Evolutionary conservation across 331 rosid species (phyloP).

Genomic region (Arachis monticola): DNA sequence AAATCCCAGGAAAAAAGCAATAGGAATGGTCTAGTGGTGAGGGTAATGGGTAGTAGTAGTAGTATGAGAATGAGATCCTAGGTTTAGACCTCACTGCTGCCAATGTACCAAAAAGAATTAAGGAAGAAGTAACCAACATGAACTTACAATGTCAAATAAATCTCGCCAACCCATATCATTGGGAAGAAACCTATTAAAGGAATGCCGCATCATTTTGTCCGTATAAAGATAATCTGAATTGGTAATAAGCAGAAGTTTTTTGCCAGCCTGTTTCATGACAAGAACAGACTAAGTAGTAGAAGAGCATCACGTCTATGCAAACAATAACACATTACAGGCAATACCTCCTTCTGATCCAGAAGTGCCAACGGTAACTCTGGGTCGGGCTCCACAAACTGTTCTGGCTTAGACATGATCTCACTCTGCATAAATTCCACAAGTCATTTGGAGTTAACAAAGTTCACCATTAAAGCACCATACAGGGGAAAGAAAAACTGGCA

Average conservation of each 20-base stretch:
- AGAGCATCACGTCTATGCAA: slow-evolving; percentile 17
- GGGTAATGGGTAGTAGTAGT: too few species aligned
- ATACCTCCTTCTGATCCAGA: slow-evolving; percentile 95
- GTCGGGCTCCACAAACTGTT: slow-evolving; percentile 92
- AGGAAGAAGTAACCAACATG: slow-evolving; percentile 10
- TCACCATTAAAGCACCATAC: not conserved
- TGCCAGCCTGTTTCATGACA: slow-evolving; percentile 80
- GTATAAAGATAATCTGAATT: slow-evolving; percentile 94
- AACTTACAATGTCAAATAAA: slow-evolving; percentile 93
- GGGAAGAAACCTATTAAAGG: slow-evolving; percentile 95
- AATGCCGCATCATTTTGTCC: slow-evolving; percentile 95
- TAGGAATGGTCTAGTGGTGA: too few species aligned
- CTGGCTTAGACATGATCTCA: slow-evolving; percentile 96
- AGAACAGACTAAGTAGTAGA: slow-evolving; percentile 39
- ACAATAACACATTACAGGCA: slow-evolving; percentile 15
- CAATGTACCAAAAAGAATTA: not conserved
- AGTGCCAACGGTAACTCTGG: slow-evolving; percentile 89
- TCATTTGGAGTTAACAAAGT: slow-evolving; percentile 37
- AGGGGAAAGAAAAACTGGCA: slow-evolving; percentile 7
- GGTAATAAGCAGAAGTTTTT: slow-evolving; percentile 92
- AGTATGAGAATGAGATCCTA: too few species aligned
- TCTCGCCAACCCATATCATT: slow-evolving; percentile 96
- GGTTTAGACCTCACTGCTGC: too few species aligned
- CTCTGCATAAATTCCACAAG: slow-evolving; percentile 61
- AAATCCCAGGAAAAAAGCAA: not conserved